Evolutionary conservation across 768 basidiomycete species (phyloP).

Genomic region (Panaeolus papilionaceus): DNA sequence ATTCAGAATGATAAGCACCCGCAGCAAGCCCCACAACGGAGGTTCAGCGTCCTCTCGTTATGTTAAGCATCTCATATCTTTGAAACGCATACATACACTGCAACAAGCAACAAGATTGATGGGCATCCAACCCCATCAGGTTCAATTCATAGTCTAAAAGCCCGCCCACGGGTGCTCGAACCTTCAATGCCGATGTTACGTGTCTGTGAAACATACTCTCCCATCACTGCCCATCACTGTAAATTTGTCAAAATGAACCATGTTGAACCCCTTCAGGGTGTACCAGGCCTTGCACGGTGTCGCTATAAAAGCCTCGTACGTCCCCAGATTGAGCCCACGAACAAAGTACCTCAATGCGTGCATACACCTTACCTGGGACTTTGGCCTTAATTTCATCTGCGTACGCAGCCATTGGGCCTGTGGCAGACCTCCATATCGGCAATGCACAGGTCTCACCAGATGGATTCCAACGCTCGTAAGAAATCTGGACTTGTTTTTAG

Average conservation of each 20-base stretch:
- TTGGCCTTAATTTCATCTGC: background rate
- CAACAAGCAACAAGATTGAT: background rate
- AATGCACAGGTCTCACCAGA: conserved; percentile 55
- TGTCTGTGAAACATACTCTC: background rate
- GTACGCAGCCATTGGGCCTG: conserved; percentile 31
- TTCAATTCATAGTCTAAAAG: background rate
- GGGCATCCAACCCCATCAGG: background rate
- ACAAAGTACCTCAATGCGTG: background rate
- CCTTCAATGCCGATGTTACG: background rate
- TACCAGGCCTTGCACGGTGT: background rate
- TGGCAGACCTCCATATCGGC: conserved; percentile 40
- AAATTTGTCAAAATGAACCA: background rate
- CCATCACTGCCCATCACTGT: background rate
- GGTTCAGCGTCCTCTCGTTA: background rate
- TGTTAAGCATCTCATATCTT: background rate
- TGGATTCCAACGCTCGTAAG: conserved; percentile 44
- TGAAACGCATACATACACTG: background rate
- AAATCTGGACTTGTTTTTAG: background rate
- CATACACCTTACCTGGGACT: background rate
- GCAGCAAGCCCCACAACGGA: background rate
- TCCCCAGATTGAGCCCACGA: background rate
- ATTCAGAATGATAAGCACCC: background rate
- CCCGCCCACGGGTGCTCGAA: background rate
- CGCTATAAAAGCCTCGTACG: background rate
- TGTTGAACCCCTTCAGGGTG: background rate